Evolutionary conservation across 2,329 filamentous ascomycete genomes (phyloP), one percentile per base, ranked within the genome.

Genomic region (Juglanconis oblonga): DNA sequence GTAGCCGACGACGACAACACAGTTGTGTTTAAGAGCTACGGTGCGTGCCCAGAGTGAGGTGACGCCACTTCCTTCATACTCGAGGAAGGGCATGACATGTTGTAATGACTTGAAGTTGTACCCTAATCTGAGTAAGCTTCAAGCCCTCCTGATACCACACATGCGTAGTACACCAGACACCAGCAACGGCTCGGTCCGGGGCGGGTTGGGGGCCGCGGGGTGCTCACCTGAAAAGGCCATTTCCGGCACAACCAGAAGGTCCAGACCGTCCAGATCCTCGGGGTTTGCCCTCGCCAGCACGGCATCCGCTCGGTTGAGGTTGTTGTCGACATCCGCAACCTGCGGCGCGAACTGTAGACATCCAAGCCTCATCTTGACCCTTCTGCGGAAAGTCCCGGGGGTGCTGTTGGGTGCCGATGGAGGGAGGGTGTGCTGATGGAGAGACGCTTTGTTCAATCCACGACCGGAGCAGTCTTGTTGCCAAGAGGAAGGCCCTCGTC

Each of bases 21-120:
- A 92, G 61, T 87, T 79, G 67, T 89, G 79, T 65, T 86, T 86
- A 29, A 85, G 76, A 0, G 91, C 90, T 0, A 81, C 84, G 0
- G 81, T 84, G 42, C 84, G 78, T 0, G 90, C 89, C 91, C 90
- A 95, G 24, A 88, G 72, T 0, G 89, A 87, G 6, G 81, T 87
- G 56, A 89, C 84, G 0, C 91, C 91, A 0, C 83, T 77, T 5
- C 83, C 81, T 0, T 83, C 83, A 0, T 79, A 82, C 68, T 95
- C 91, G 3, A 94, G 82, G 65, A 79, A 89, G 0, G 89, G 88
- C 1, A 74, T 73, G 48, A 94, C 92, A 1, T 91, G 81, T 36
- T 82, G 76, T 2, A 91, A 71, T 0, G 87, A 89, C 47, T 83
- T 81, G 76, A 93, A 94, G 70, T 92, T 92, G 76, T 93, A 95